A percentile compares a stretch with the other conserved stretches of the same genome.
Evolutionary conservation across 2,329 filamentous ascomycete genomes (phyloP).

Genomic region (Chlorencoelia australis): DNA sequence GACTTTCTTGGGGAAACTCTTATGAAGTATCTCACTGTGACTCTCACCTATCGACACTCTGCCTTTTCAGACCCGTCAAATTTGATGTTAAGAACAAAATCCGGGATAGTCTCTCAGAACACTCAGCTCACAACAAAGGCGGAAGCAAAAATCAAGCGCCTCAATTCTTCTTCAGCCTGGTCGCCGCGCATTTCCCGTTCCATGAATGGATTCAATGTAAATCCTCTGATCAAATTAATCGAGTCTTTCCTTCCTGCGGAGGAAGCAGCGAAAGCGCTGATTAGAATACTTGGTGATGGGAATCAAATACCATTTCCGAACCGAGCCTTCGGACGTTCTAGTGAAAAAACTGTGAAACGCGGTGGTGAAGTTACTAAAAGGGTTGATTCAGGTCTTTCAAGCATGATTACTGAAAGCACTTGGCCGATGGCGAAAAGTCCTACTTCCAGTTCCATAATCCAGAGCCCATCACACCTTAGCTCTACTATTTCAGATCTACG

Average conservation of each 20-base stretch:
- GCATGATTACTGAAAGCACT: too few species aligned
- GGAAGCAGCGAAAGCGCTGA: conserved; percentile 15
- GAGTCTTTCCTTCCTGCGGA: conserved; percentile 17
- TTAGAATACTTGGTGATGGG: conserved; percentile 14
- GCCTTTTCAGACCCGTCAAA: conserved; percentile 36
- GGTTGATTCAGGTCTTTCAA: too few species aligned
- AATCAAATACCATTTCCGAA: conserved; percentile 7
- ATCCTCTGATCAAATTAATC: conserved; percentile 19
- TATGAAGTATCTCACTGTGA: conserved; percentile 41
- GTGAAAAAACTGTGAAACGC: conserved; percentile 1
- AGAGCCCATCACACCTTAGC: too few species aligned
- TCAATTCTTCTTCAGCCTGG: conserved; percentile 41
- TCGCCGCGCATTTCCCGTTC: conserved; percentile 33
- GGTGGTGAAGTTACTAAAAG: too few species aligned
- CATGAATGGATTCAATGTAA: conserved; percentile 21
- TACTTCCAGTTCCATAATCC: too few species aligned
- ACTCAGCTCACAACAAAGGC: conserved; percentile 44
- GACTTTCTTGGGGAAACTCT: conserved; percentile 40
- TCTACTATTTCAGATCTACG: too few species aligned
- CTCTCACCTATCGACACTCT: conserved; percentile 45
- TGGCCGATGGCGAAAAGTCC: too few species aligned
- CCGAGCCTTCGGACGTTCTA: conserved; percentile 3
- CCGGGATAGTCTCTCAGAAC: conserved; percentile 29
- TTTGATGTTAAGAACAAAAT: conserved; percentile 2
- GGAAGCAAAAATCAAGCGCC: conserved; percentile 39